Conservation (phyloP, 768 basidiomycete species). For the Kwoniella sp. region DNA sequence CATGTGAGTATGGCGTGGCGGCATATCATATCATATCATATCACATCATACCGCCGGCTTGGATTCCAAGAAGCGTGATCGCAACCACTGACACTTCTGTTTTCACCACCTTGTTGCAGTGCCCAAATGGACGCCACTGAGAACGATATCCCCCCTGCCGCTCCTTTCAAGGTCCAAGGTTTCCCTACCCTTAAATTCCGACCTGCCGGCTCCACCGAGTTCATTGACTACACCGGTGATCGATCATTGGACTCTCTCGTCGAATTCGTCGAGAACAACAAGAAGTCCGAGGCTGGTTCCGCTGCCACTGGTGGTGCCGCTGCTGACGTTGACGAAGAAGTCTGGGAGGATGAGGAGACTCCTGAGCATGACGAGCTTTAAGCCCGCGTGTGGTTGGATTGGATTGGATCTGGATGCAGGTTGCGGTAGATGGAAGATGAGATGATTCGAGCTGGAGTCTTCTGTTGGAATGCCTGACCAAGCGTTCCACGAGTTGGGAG, state of each 20-base stretch:
- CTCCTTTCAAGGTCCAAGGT: constrained; percentile 80
- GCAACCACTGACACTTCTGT: background rate
- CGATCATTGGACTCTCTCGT: constrained; percentile 77
- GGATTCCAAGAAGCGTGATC: no score
- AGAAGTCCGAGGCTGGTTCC: constrained; percentile 62
- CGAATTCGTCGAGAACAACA: constrained; percentile 77
- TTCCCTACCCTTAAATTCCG: constrained; percentile 94
- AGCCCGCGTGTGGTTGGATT: background rate
- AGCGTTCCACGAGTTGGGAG: no score
- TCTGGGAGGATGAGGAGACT: constrained; percentile 38
- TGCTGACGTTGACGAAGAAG: constrained; percentile 28
- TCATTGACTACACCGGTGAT: constrained; percentile 89
- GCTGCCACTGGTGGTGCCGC: constrained; percentile 24
- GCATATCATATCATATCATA: background rate
- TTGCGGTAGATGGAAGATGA: no score
- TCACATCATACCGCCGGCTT: background rate
- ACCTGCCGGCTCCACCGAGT: constrained; percentile 79
- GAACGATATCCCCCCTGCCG: constrained; percentile 88
- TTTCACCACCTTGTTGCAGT: no score
- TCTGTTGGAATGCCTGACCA: no score
- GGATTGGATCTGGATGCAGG: background rate
- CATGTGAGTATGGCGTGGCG: constrained; percentile 63
- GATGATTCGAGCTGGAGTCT: no score
- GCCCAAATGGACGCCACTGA: constrained; percentile 96
- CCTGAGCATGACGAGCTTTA: constrained; percentile 55